Base-by-base conservation (phyloP, 805 yeast species). In the Hanseniaspora taiwanica region DNA sequence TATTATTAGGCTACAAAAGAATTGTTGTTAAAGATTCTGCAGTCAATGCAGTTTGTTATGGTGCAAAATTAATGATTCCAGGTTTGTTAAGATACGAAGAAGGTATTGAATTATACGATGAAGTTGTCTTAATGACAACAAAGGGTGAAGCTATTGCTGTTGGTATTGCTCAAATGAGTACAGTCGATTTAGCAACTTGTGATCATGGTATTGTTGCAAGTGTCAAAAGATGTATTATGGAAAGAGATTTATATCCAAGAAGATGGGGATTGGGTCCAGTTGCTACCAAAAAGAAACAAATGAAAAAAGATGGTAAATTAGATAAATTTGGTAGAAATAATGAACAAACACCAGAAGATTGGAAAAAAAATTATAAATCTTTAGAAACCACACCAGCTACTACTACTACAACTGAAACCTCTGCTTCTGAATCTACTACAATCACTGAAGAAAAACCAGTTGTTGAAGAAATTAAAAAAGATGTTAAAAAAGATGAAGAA, bases 181-280 rank as follows among this genome's bases (percentile, higher is more conserved):
- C 96, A 44, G 96, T 87, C 45, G 98, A 91, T 61, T 72, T 91
- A 54, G 87, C 96, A 46, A 68, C 91, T 24, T 89, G 97, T 66
- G 98, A 91, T 65, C 98, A 91, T 61, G 98, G 98, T 56, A 86
- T 87, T 45, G 98, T 89, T 56, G 96, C 98, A 51, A 86, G 84
- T 71, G 94, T 91, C 58, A 91, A 91, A 75, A 83, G 98, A 71
- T 89, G 97, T 71, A 91, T 91, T 55, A 91, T 91, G 98, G 98
- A 91, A 71, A 81, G 98, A 71, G 98, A 91, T 64, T 76, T 94
- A 39, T 91, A 91, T 65, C 98, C 98, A 67, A 82, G 98, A 74
- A 81, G 96, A 74, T 91, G 98, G 98, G 98, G 98, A 47, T 69
- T 91, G 54, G 98, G 98, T 54, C 98, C 98, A 54, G 84, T 87